A percentile compares a stretch with the other conserved stretches of the same genome.
These are phyloP conservation scores for Durio zibethinus DNA, from an alignment of 345 rosid species.

Conservation along the genomic window DNA sequence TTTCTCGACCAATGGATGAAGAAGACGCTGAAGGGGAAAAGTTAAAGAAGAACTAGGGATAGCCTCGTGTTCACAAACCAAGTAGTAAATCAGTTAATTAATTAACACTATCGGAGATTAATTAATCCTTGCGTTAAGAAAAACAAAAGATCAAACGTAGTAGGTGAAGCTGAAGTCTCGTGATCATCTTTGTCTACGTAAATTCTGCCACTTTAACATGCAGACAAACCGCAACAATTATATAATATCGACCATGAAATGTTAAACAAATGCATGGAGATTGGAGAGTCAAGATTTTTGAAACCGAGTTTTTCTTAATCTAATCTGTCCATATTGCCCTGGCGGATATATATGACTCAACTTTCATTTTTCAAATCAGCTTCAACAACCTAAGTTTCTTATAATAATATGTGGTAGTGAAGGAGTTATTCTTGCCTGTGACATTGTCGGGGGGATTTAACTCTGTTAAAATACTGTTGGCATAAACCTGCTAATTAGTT, in stretches of 20 bases:
- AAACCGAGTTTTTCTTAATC: not conserved
- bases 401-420: not conserved
- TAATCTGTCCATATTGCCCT: not conserved
- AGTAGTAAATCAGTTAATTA: not conserved
- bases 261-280: not conserved
- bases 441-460: not conserved
- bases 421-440: not conserved
- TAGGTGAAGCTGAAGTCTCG: not conserved
- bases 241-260: not conserved
- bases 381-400: not conserved
- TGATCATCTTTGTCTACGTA: not conserved
- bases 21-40: not conserved
- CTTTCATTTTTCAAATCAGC: not conserved
- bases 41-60: not conserved
- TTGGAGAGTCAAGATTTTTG: not conserved
- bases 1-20: not conserved
- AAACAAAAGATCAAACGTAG: not conserved
- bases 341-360: not conserved
- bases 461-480: not conserved
- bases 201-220: conserved; percentile 4
- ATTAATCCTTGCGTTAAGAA: not conserved
- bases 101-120: not conserved
- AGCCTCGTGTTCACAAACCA: not conserved
- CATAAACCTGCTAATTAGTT: not conserved
- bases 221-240: not conserved